Evolutionary conservation across 441 rosid species (phyloP).

Genomic region (Raphanus hybrid): DNA sequence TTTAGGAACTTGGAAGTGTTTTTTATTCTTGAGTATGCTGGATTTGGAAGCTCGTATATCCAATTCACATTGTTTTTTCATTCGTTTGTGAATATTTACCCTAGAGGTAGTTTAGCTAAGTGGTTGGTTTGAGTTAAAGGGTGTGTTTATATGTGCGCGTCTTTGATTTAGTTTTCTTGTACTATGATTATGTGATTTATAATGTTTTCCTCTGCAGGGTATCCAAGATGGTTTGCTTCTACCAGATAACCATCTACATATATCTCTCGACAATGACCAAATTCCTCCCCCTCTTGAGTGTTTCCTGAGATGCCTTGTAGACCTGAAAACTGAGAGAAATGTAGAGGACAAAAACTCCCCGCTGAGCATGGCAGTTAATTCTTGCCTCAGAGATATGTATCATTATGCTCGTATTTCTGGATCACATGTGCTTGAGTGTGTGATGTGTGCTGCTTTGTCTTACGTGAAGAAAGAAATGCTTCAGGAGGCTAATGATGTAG

Average conservation of each 20-base stretch:
- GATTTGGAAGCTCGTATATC: slow-evolving; percentile 10
- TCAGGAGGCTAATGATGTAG: slow-evolving; percentile 87
- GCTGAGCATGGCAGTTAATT: slow-evolving; percentile 52
- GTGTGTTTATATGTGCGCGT: slow-evolving; percentile 9
- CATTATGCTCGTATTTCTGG: slow-evolving; percentile 94
- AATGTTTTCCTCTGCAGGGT: slow-evolving; percentile 56
- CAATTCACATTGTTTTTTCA: slow-evolving; percentile 13
- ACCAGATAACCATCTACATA: slow-evolving; percentile 62
- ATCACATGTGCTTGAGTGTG: slow-evolving; percentile 79
- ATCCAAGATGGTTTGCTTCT: slow-evolving; percentile 76
- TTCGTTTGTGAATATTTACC: slow-evolving; percentile 24
- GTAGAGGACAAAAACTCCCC: slow-evolving; percentile 47
- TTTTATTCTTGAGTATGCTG: background rate
- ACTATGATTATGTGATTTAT: slow-evolving; percentile 23
- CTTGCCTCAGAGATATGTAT: slow-evolving; percentile 84
- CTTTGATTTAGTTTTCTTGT: slow-evolving; percentile 14
- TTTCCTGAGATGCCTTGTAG: slow-evolving; percentile 58
- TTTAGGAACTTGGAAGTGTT: slow-evolving; percentile 18
- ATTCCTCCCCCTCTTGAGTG: slow-evolving; percentile 75
- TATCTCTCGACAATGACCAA: slow-evolving; percentile 57
- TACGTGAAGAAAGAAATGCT: slow-evolving; percentile 74
- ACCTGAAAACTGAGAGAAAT: slow-evolving; percentile 51
- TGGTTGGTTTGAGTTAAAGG: slow-evolving; percentile 13
- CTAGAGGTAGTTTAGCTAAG: slow-evolving; percentile 23
- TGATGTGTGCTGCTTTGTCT: slow-evolving; percentile 79